Conservation (phyloP, 2,329 filamentous ascomycete genomes). For the Colletotrichum musae region DNA sequence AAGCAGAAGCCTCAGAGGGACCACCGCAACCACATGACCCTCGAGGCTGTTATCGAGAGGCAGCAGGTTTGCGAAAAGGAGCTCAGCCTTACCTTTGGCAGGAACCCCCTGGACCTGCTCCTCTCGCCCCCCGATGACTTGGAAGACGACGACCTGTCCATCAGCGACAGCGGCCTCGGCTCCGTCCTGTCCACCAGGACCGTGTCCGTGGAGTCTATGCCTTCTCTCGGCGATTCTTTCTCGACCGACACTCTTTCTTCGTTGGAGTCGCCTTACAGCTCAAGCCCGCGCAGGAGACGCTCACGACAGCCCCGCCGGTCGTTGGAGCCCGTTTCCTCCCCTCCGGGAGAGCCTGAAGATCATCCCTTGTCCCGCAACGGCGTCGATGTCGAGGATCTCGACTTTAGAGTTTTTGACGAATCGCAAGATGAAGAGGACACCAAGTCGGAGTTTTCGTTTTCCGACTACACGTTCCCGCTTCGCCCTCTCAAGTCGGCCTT, state of each 20-base stretch:
- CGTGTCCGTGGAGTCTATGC: slow-evolving; percentile 72
- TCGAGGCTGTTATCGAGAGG: slow-evolving; percentile 69
- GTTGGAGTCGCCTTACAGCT: slow-evolving; percentile 63
- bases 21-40: slow-evolving; percentile 58
- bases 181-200: slow-evolving; percentile 69
- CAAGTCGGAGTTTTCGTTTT: slow-evolving; percentile 50
- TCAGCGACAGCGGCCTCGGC: slow-evolving; percentile 67
- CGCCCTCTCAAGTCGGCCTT: slow-evolving; percentile 71
- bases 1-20: slow-evolving; percentile 45
- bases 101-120: slow-evolving; percentile 71
- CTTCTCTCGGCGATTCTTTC: slow-evolving; percentile 70
- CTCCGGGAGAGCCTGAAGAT: slow-evolving; percentile 64
- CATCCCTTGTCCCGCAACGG: slow-evolving; percentile 67
- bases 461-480: slow-evolving; percentile 54
- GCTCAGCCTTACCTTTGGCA: slow-evolving; percentile 67
- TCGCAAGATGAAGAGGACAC: slow-evolving; percentile 50
- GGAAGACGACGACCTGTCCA: slow-evolving; percentile 59
- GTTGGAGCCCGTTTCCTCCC: slow-evolving; percentile 70
- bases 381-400: slow-evolving; percentile 65
- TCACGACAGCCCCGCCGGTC: slow-evolving; percentile 61
- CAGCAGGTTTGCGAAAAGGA: slow-evolving; percentile 72
- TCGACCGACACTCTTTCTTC: slow-evolving; percentile 65
- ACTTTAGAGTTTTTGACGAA: slow-evolving; percentile 47
- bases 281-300: slow-evolving; percentile 50
- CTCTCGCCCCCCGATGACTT: slow-evolving; percentile 73